phyloP scores from a whole-genome alignment of 805 yeast genomes.

The Suhomyces sp. region DNA sequence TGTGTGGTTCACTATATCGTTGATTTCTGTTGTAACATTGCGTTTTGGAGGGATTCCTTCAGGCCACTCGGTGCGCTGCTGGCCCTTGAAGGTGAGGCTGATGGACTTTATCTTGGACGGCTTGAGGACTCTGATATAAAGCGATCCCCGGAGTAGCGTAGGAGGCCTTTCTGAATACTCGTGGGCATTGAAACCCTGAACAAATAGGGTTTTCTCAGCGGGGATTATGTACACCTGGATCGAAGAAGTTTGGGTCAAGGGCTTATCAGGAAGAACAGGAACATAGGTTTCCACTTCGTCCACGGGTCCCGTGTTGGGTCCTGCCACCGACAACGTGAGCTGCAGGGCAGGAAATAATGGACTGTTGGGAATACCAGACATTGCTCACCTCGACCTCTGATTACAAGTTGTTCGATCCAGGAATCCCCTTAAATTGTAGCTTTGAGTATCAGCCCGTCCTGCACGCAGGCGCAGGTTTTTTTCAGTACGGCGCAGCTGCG shows the following conservation, averaged over 20 bases:
- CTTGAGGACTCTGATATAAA: slow-evolving; percentile 65
- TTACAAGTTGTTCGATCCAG: neutral
- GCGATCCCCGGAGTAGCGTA: slow-evolving; percentile 74
- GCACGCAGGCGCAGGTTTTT: neutral
- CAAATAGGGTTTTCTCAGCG: slow-evolving; percentile 75
- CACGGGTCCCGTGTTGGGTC: neutral
- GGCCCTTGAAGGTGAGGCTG: slow-evolving; percentile 60
- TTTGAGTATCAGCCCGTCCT: neutral
- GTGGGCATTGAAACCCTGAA: slow-evolving; percentile 73
- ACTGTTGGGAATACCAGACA: slow-evolving; percentile 10
- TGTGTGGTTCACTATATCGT: slow-evolving; percentile 68
- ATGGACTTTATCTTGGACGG: slow-evolving; percentile 69
- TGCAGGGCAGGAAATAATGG: slow-evolving; percentile 25
- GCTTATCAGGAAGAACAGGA: slow-evolving; percentile 54
- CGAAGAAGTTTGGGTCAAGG: slow-evolving; percentile 59
- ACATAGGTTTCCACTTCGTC: slow-evolving; percentile 10
- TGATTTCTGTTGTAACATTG: slow-evolving; percentile 59
- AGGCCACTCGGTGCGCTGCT: slow-evolving; percentile 88
- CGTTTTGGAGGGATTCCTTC: slow-evolving; percentile 95
- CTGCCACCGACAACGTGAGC: slow-evolving; percentile 11
- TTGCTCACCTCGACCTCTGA: neutral
- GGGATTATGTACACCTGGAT: slow-evolving; percentile 69
- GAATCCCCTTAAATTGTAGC: neutral
- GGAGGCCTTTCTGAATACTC: slow-evolving; percentile 72
- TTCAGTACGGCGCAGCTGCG: neutral